Evolutionary conservation across 345 rosid species (phyloP).

Genomic region (Hypericum perforatum): DNA sequence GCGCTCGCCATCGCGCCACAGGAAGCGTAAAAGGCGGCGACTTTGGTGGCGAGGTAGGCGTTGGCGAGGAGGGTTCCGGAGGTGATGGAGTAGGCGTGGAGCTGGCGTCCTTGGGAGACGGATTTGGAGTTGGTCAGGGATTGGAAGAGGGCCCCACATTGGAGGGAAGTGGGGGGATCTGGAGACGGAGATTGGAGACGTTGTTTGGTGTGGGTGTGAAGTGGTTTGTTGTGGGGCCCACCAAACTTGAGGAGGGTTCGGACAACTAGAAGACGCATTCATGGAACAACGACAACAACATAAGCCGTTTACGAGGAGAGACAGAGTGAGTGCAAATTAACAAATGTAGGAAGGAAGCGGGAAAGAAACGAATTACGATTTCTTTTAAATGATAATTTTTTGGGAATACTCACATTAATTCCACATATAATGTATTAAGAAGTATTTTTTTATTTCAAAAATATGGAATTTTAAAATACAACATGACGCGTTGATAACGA

Average conservation of each 20-base stretch:
- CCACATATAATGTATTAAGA: too few relatives aligned
- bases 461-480: too few relatives aligned
- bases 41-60: slow-evolving; percentile 15
- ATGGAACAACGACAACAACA: too few relatives aligned
- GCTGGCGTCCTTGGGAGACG: slow-evolving; percentile 11
- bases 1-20: slow-evolving; percentile 15
- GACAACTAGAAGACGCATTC: not conserved
- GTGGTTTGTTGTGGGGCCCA: not conserved
- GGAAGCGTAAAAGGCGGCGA: slow-evolving; percentile 19
- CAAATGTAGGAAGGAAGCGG: too few relatives aligned
- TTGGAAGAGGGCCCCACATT: slow-evolving; percentile 9
- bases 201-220: not conserved
- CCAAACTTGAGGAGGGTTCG: not conserved
- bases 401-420: too few relatives aligned
- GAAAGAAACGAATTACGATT: too few relatives aligned
- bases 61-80: slow-evolving; percentile 8
- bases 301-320: too few relatives aligned
- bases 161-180: slow-evolving; percentile 2
- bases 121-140: slow-evolving; percentile 16
- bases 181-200: not conserved
- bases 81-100: slow-evolving; percentile 16
- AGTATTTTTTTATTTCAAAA: too few relatives aligned
- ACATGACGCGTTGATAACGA: too few relatives aligned
- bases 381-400: too few relatives aligned
- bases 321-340: too few relatives aligned